Conservation (phyloP, 345 rosid species). For the Erodium maritimum region DNA sequence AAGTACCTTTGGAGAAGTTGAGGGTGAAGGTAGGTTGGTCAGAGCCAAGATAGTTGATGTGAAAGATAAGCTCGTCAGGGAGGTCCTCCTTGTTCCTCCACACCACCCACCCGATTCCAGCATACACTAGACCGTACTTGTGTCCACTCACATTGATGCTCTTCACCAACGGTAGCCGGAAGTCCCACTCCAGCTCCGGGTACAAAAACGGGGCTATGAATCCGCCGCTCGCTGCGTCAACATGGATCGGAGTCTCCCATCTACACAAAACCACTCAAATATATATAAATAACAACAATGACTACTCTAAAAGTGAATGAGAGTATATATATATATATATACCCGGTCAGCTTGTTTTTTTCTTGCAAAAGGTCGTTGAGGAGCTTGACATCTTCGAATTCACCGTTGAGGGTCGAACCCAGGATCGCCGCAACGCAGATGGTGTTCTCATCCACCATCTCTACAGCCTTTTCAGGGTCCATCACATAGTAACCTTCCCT, state of each 20-base stretch:
- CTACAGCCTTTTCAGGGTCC: too few relatives aligned
- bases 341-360: slow-evolving; percentile 32
- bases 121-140: too few relatives aligned
- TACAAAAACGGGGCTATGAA: slow-evolving; percentile 41
- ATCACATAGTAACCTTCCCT: too few relatives aligned
- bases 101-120: too few relatives aligned
- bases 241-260: slow-evolving; percentile 51
- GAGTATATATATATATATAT: fast-evolving
- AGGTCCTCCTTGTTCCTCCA: too few relatives aligned
- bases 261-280: slow-evolving; percentile 16
- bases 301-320: background rate
- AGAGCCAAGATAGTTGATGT: too few relatives aligned
- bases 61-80: too few relatives aligned
- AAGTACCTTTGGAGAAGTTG: slow-evolving; percentile 44
- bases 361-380: slow-evolving; percentile 23
- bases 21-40: too few relatives aligned
- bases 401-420: slow-evolving; percentile 44
- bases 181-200: slow-evolving; percentile 56
- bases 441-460: too few relatives aligned
- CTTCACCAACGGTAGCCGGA: slow-evolving; percentile 44
- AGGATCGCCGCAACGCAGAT: too few relatives aligned
- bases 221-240: slow-evolving; percentile 60
- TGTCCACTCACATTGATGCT: slow-evolving; percentile 50
- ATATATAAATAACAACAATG: too few relatives aligned
- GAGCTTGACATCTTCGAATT: slow-evolving; percentile 42